A percentile compares a stretch with the other conserved stretches of the same genome.
These are phyloP conservation scores for Xerocomus nothofagi DNA, from an alignment of 1,284 basidiomycete genomes.

Conservation along the genomic window DNA sequence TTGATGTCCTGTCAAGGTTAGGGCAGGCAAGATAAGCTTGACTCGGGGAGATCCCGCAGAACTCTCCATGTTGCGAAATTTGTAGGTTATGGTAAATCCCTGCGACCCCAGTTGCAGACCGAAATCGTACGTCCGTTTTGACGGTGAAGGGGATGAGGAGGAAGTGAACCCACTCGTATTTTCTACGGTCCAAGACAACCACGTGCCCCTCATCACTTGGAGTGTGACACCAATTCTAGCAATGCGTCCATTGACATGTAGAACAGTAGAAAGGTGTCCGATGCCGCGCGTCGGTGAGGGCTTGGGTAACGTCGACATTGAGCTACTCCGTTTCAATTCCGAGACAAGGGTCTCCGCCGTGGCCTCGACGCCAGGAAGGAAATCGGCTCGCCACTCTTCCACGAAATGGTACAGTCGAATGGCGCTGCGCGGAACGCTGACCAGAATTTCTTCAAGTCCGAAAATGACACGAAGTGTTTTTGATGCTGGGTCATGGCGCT, in stretches of 20 bases:
- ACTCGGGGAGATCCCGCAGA: slow-evolving; percentile 46
- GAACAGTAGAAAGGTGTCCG: slow-evolving; percentile 26
- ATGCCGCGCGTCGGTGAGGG: slow-evolving; percentile 26
- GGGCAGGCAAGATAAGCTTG: slow-evolving; percentile 62
- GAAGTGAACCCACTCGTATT: slow-evolving; percentile 50
- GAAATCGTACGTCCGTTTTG: slow-evolving; percentile 46
- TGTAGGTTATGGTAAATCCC: slow-evolving; percentile 60
- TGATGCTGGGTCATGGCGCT: slow-evolving; percentile 44
- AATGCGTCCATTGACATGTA: slow-evolving; percentile 55
- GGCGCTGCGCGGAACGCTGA: slow-evolving; percentile 76
- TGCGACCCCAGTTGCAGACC: slow-evolving; percentile 68
- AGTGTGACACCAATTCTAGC: slow-evolving; percentile 54
- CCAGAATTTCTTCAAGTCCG: slow-evolving; percentile 44
- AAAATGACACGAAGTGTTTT: slow-evolving; percentile 45
- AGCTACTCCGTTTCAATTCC: slow-evolving; percentile 51
- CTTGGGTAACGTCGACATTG: slow-evolving; percentile 26
- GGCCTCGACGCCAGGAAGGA: slow-evolving; percentile 67
- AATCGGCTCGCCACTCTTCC: slow-evolving; percentile 78
- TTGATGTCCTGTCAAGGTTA: slow-evolving; percentile 60
- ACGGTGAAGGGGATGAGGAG: slow-evolving; percentile 38
- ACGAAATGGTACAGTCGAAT: slow-evolving; percentile 73
- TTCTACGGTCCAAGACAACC: slow-evolving; percentile 71
- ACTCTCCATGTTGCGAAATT: slow-evolving; percentile 38
- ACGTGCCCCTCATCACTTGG: slow-evolving; percentile 82
- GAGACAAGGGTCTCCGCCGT: slow-evolving; percentile 63